These are phyloP conservation scores for Dendrocalamus sinicus DNA, from an alignment of 176 grass and related monocot genomes.

Conservation along the genomic window DNA sequence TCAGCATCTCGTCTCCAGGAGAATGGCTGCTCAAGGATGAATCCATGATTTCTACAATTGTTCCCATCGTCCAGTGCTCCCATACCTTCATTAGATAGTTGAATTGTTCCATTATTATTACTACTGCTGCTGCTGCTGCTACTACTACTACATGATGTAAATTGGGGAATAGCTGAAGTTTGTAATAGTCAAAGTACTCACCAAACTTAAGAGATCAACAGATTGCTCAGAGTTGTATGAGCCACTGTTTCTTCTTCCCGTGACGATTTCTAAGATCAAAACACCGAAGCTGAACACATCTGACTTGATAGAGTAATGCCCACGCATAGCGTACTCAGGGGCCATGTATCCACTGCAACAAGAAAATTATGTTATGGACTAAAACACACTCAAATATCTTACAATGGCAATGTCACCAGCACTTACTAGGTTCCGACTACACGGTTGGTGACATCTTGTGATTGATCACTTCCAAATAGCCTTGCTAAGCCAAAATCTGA, in stretches of 20 bases:
- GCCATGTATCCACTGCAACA: not conserved
- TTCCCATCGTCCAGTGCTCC: slow-evolving; percentile 66
- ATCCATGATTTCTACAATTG: slow-evolving; percentile 54
- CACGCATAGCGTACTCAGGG: not conserved
- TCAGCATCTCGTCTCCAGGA: slow-evolving; percentile 58
- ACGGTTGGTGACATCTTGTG: slow-evolving; percentile 56
- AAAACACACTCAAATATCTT: not conserved
- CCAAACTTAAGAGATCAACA: slow-evolving; percentile 48
- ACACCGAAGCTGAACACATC: not conserved
- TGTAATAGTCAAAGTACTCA: slow-evolving; percentile 42
- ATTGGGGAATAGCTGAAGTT: not conserved
- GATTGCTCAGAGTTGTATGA: not conserved
- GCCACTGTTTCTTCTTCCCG: not conserved
- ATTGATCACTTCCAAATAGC: slow-evolving; percentile 61
- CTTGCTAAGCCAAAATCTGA: slow-evolving; percentile 81
- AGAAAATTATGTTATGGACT: not conserved
- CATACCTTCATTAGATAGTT: slow-evolving; percentile 49
- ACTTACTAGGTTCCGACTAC: slow-evolving; percentile 84
- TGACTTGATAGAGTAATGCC: not conserved
- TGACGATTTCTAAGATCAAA: not conserved
- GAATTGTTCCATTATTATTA: not conserved
- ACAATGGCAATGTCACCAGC: not conserved
- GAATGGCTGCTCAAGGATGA: slow-evolving; percentile 38
- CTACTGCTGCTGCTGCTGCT: rapidly evolving
- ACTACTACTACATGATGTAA: not conserved